Base-by-base conservation (phyloP, 2,329 filamentous ascomycete species). In the Colletotrichum tropicale region DNA sequence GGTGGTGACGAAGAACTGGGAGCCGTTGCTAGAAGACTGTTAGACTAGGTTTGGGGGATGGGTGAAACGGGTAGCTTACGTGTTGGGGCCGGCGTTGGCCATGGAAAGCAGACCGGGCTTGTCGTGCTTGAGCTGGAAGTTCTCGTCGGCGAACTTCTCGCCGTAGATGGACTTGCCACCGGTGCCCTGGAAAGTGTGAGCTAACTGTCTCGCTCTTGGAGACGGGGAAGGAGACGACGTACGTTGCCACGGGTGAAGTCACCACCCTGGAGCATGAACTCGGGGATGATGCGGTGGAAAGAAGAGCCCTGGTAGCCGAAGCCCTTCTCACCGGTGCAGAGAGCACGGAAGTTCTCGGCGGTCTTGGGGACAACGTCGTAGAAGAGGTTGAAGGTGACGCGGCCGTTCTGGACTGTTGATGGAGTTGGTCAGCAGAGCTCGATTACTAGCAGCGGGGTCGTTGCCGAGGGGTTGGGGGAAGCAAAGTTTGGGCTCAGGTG, bases 1-100 rank as follows among this genome's bases (percentile, higher is more conserved):
- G 72, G 96, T 98, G 82, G 96, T 98, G 84, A 98, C 89, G 90
- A 98, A 98, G 91, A 98, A 98, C 87, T 98, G 96, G 67, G 95
- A 98, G 82, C 97, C 97, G 88, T 99, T 99, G 86, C 97, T 98
- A 87, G 13, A 88, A 21, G 87, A 52, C 10, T 88, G 66, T 81
- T 56, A 80, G 81, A 28, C 3, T 16, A 16, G 5, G 15, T n/a
- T 48, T 8, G 21, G 52, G 30, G 16, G 12, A n/a, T 9, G 48
- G 52, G 26, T 13, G 6, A 7, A 8, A 38, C 9, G 16, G 6
- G 15, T 79, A 36, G 21, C 91, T 86, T 89, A 93, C 92, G 96
- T 98, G 94, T 98, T 98, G 84, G 94, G 94, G 81, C 96, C 96
- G 81, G 96, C 94, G 88, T 98, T 98, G 86, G 96, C 96, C 96